Conservation (phyloP, 129 eudicot genomes). For the Rutidosis leptorrhynchoides region DNA sequence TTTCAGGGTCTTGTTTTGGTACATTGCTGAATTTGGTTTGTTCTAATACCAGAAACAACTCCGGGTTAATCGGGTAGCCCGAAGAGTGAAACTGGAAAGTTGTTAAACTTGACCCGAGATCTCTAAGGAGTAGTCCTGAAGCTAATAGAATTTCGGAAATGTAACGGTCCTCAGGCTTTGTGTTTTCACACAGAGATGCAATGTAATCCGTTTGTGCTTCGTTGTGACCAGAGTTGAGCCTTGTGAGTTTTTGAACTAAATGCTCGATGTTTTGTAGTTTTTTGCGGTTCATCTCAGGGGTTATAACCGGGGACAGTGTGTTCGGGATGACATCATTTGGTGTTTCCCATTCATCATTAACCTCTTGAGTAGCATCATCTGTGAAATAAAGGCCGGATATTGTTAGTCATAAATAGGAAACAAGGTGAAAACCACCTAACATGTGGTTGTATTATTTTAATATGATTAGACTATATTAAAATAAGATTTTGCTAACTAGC, state of each 20-base stretch:
- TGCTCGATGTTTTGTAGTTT: slow-evolving; percentile 16
- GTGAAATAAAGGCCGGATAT: slow-evolving; percentile 15
- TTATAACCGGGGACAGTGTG: slow-evolving; percentile 29
- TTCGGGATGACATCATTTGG: slow-evolving; percentile 28
- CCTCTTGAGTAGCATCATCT: slow-evolving; percentile 39
- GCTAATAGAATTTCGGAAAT: slow-evolving; percentile 17
- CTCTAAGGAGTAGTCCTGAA: slow-evolving; percentile 65
- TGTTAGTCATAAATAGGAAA: slow-evolving; percentile 16
- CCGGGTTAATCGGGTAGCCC: slow-evolving; percentile 86
- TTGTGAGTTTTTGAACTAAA: slow-evolving; percentile 16
- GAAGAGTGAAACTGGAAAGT: slow-evolving; percentile 79
- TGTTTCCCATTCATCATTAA: slow-evolving; percentile 32
- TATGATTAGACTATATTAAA: too few species aligned
- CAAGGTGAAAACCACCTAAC: not conserved
- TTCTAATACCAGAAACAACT: slow-evolving; percentile 78
- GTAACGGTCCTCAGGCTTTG: slow-evolving; percentile 10
- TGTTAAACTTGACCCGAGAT: slow-evolving; percentile 53
- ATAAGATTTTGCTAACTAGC: too few species aligned
- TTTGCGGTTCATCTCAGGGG: slow-evolving; percentile 44
- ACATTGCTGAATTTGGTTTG: slow-evolving; percentile 67
- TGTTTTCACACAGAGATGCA: slow-evolving; percentile 17
- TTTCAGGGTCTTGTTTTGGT: slow-evolving; percentile 38
- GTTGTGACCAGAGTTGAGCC: slow-evolving; percentile 11
- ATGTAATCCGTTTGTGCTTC: slow-evolving; percentile 21
- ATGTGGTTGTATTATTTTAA: not conserved